phyloP scores from a whole-genome alignment of 768 basidiomycete species.

The Suillus ampliporus region DNA sequence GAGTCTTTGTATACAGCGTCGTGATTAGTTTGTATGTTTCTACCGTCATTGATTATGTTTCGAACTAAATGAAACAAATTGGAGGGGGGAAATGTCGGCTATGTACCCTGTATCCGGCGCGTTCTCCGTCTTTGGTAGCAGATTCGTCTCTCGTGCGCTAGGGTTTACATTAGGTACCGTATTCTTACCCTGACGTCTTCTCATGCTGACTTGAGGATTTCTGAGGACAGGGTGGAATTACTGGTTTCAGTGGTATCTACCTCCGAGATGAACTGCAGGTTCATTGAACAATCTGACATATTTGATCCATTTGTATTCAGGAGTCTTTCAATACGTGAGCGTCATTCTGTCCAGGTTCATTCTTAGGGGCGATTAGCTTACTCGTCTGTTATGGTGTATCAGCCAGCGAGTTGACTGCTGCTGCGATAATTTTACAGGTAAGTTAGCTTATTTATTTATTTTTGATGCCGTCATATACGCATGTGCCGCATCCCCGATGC shows the following conservation, averaged over 20 bases:
- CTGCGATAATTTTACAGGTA: slow-evolving; percentile 56
- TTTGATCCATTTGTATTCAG: slow-evolving; percentile 21
- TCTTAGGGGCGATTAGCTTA: slow-evolving; percentile 14
- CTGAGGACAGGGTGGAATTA: slow-evolving; percentile 56
- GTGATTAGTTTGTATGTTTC: slow-evolving; percentile 58
- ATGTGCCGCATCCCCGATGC: too few relatives aligned
- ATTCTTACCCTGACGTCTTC: background rate
- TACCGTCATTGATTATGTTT: background rate
- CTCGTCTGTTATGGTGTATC: slow-evolving; percentile 15
- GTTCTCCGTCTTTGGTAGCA: slow-evolving; percentile 60
- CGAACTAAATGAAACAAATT: background rate
- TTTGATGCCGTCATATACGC: too few relatives aligned
- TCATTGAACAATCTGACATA: slow-evolving; percentile 12
- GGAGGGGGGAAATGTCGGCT: slow-evolving; percentile 68
- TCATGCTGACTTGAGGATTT: slow-evolving; percentile 1
- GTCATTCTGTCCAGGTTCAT: background rate
- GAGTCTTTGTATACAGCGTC: slow-evolving; percentile 63
- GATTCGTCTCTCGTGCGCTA: slow-evolving; percentile 64
- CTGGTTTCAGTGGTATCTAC: slow-evolving; percentile 53
- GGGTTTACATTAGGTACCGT: slow-evolving; percentile 58
- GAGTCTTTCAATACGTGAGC: slow-evolving; percentile 46
- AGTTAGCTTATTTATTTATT: slow-evolving; percentile 3
- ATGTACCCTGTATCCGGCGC: slow-evolving; percentile 68
- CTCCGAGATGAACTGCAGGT: background rate
- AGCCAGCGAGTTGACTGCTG: slow-evolving; percentile 66